phyloP scores from a whole-genome alignment of 2,329 filamentous ascomycete genomes.

The Aspergillus sp. region DNA sequence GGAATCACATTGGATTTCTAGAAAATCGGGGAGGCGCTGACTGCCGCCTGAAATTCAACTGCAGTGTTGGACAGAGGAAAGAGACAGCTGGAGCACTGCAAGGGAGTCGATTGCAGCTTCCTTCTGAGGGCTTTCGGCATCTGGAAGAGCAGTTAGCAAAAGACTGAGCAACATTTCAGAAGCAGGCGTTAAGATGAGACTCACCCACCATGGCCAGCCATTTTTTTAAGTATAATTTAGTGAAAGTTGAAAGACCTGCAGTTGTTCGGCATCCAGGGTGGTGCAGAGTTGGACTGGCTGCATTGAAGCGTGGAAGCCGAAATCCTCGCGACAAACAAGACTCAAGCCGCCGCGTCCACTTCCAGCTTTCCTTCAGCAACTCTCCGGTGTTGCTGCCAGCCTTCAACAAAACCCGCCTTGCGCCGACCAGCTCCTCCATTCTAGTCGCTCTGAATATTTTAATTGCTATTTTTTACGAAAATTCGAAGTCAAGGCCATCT shows the following conservation, averaged over 20 bases:
- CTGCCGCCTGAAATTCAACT: conserved; percentile 3
- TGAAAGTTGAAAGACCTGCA: background rate
- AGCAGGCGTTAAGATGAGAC: background rate
- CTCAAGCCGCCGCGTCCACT: conserved; percentile 4
- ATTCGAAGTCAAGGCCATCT: background rate
- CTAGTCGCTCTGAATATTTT: background rate
- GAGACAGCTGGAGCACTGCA: conserved; percentile 8
- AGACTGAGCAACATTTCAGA: background rate
- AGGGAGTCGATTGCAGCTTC: conserved; percentile 13
- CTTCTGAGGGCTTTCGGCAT: conserved; percentile 1
- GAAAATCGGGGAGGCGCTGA: background rate
- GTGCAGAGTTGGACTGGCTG: conserved; percentile 12
- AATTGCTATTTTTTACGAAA: background rate
- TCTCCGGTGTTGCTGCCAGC: conserved; percentile 1
- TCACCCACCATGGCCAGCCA: background rate
- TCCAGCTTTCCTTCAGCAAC: conserved; percentile 6
- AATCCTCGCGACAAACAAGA: background rate
- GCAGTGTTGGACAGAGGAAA: conserved; percentile 21
- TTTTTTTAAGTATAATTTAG: background rate
- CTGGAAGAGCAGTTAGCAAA: background rate
- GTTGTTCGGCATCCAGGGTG: conserved; percentile 6
- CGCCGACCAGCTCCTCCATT: background rate
- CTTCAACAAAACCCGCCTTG: background rate
- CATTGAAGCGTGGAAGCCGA: background rate
- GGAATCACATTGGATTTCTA: background rate